phyloP scores from a whole-genome alignment of 179 eudicot species.

The Monotropa hypopitys region DNA sequence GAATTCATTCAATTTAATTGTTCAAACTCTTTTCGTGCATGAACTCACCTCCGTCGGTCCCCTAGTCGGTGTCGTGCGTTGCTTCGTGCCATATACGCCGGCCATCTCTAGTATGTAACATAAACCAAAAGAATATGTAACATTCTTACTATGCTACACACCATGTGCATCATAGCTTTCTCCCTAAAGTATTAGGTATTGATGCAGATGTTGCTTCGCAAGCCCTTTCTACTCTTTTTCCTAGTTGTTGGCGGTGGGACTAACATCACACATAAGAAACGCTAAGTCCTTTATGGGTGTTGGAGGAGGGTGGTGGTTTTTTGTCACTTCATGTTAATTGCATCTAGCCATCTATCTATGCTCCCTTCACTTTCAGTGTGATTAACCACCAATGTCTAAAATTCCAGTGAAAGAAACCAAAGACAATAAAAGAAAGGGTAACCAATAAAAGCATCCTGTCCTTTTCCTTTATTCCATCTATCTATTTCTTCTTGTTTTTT shows the following conservation, averaged over 20 bases:
- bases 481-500: background rate
- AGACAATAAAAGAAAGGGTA: constrained; percentile 6
- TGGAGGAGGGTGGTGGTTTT: background rate
- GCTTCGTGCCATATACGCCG: no score
- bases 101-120: no score
- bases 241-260: background rate
- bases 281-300: background rate
- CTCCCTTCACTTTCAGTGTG: background rate
- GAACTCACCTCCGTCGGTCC: no score
- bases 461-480: constrained; percentile 11
- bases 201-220: background rate
- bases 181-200: background rate
- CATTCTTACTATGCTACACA: no score
- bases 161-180: no score
- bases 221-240: background rate
- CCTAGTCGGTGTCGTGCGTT: no score
- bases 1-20: no score
- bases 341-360: background rate
- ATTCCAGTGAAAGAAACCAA: background rate
- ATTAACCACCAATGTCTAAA: background rate
- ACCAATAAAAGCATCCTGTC: background rate
- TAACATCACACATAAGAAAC: background rate
- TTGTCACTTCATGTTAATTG: background rate
- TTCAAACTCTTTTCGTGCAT: no score
- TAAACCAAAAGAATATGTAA: no score